phyloP scores from a whole-genome alignment of 805 yeast species.

The Zygosaccharomyces siamensis region DNA sequence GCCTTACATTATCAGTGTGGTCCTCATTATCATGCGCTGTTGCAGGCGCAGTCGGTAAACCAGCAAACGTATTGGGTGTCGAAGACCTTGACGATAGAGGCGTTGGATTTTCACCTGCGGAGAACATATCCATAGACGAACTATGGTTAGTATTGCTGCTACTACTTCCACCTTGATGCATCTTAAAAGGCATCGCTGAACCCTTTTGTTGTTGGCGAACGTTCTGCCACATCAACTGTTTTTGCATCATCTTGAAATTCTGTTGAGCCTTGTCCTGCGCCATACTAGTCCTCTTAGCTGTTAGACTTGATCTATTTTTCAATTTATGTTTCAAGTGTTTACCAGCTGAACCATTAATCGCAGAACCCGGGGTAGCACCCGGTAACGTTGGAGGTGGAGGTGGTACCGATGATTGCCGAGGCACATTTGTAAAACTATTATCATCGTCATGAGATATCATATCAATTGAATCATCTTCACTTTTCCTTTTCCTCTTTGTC shows the following conservation, averaged over 20 bases:
- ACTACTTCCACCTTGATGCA: slow-evolving; percentile 10
- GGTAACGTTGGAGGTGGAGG: slow-evolving; percentile 3
- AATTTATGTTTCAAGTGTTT: slow-evolving; percentile 3
- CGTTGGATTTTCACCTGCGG: slow-evolving; percentile 25
- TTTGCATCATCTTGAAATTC: slow-evolving; percentile 21
- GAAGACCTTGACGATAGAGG: slow-evolving; percentile 25
- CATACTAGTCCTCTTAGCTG: slow-evolving; percentile 1
- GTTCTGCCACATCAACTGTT: slow-evolving; percentile 19
- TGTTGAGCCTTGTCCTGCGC: slow-evolving; percentile 33
- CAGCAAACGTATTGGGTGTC: slow-evolving; percentile 14
- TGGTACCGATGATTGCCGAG: background rate
- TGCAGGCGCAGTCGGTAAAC: slow-evolving; percentile 15
- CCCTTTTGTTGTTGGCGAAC: slow-evolving; percentile 7
- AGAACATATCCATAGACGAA: slow-evolving; percentile 23
- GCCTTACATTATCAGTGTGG: slow-evolving; percentile 5
- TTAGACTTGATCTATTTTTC: background rate
- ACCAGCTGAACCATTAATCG: background rate
- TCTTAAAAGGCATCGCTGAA: slow-evolving; percentile 10
- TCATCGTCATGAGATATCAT: slow-evolving; percentile 5
- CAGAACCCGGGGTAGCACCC: slow-evolving; percentile 1
- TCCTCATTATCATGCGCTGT: slow-evolving; percentile 13
- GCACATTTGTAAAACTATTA: background rate
- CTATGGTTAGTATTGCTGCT: slow-evolving; percentile 21
- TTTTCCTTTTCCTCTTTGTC: slow-evolving; percentile 6
- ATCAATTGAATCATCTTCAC: slow-evolving; percentile 3